Evolutionary conservation across 2,329 filamentous ascomycete species (phyloP), one percentile per base, ranked within the genome.

Genomic region (Alternaria incomplexa): DNA sequence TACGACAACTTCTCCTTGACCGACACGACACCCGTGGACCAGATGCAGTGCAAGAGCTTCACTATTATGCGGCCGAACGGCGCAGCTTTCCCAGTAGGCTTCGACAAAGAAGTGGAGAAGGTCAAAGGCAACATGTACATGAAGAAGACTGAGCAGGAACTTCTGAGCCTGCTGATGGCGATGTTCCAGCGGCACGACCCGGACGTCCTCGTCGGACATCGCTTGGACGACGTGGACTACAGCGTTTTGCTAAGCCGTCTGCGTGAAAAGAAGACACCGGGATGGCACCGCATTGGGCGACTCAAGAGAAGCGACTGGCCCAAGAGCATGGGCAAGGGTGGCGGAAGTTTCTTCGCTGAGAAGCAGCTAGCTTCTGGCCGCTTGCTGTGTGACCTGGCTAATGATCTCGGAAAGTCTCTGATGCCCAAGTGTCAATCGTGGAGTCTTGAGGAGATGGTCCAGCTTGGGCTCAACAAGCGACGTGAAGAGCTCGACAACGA

Each of bases 341-440:
- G 93, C 26, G 92, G 93, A 30, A 96, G 92, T 73, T 96, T 97
- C 77, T 98, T 97, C 77, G 92, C 92, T 2, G 96, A 99, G 79
- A 90, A 95, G 62, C 93, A 97, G 76, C 81, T 99, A 60, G 91
- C 97, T 69, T 88, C 94, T 65, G 96, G 96, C 44, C 90, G 96
- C 71, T 84, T 99, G 63, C 87, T 98, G 60, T 98, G 96, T 78
- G 96, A 99, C 82, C 85, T 98, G 63, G 93, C 91, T 61, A 99
- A 99, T 78, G 96, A 99, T 72, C 92, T 96, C 75, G 96, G 96
- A 79, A 98, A 97, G 84, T 97, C 95, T 11, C 88, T 93, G 68
- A 98, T 98, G 95, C 90, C 88, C 73, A 97, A 97, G 82, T 99
- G 96, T 79, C 95, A 97, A 80, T 97, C 94, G 4, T 99, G 96